Evolutionary conservation across 768 basidiomycete species (phyloP).

Genomic region (Tubosaeta sp.): DNA sequence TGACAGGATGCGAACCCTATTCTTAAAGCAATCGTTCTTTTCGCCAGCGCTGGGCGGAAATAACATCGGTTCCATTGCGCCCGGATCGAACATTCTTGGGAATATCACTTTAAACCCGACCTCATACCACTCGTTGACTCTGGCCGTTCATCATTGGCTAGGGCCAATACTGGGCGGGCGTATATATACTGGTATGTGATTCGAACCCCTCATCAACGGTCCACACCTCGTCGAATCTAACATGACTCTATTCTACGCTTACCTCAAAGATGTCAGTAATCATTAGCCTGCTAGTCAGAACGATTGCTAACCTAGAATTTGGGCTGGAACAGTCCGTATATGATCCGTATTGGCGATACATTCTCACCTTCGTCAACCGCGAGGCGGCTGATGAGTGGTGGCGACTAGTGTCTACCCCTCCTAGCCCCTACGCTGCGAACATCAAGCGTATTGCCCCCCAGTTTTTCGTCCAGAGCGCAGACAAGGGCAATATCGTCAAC

Average conservation of each 20-base stretch:
- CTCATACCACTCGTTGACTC: background rate
- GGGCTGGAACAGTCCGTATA: background rate
- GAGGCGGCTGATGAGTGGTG: constrained; percentile 27
- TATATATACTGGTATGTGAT: background rate
- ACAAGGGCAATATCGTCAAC: background rate
- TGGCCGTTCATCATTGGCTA: background rate
- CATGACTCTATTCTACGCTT: background rate
- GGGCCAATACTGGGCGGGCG: background rate
- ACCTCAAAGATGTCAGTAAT: background rate
- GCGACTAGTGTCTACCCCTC: constrained; percentile 15
- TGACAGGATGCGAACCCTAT: background rate
- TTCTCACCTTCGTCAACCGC: constrained; percentile 19
- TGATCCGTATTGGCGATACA: background rate
- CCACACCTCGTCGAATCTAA: background rate
- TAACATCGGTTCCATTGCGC: background rate
- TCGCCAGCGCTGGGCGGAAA: background rate
- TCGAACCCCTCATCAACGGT: background rate
- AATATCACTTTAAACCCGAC: background rate
- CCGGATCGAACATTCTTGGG: background rate
- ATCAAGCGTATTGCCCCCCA: background rate
- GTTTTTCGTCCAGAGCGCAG: background rate
- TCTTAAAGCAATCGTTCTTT: background rate
- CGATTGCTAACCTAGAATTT: background rate
- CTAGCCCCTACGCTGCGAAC: constrained; percentile 1
- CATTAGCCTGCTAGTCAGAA: background rate